Base-by-base conservation (phyloP, 1,139 yeast genomes). In the Geotrichum candidum region DNA sequence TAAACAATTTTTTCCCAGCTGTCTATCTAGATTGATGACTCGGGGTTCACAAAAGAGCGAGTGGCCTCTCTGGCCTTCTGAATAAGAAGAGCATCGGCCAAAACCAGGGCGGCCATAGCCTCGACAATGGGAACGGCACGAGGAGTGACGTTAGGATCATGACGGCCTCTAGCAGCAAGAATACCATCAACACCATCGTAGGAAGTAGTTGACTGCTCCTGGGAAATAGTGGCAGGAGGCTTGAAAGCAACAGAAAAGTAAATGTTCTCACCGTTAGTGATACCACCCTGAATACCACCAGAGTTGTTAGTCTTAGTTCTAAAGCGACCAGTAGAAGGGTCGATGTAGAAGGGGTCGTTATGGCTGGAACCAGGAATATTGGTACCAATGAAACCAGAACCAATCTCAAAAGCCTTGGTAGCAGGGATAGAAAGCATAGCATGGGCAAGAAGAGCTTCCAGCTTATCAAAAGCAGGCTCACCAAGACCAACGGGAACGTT, bases 201-300 rank as follows among this genome's bases (percentile, higher is more conserved):
- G 56, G 94, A 84, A 45, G 91, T 84, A 29, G 99, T 94, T 54
- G 80, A 77, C 78, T 94, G 99, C 72, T 88, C 96, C 79, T 91
- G 96, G 61, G 96, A 86, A 68, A 94, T 94, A 54, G 99, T 94
- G 61, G 99, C 99, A 54, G 97, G 98, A 1, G 97, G 91, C 80
- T 94, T 94, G 84, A 94, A 94, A 1, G 98, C 98, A 55, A 94
- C 95, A 23, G 90, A 87, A 76, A 95, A 94, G 79, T 87, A 94
- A 71, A 94, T 89, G 77, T 88, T 83, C 77, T 94, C 99, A 68
- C 99, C 99, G 74, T 94, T 94, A 62, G 96, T 80, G 71, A 94
- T 94, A 72, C 99, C 99, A 71, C 99, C 99, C 79, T 94, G 99
- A 65, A 92, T 84, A 76, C 99, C 99, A 69, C 99, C 99, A 45